Conservation (phyloP, 768 basidiomycete species). For the Phanerochaete sordida region DNA sequence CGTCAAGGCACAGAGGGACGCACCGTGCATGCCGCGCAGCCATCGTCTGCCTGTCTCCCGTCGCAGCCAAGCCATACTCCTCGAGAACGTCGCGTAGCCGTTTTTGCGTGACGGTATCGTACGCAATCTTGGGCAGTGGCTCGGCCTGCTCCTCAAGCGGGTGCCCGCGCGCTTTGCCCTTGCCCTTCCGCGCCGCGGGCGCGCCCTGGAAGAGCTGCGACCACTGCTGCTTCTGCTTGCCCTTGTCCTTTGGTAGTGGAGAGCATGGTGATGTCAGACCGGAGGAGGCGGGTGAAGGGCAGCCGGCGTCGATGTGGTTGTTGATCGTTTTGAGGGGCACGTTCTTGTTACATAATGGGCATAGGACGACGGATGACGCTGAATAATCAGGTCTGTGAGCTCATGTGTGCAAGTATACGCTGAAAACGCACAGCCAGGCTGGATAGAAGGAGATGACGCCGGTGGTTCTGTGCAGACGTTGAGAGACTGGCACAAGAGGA, state of each 20-base stretch:
- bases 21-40: constrained; percentile 61
- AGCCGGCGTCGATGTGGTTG: constrained; percentile 62
- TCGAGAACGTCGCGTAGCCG: constrained; percentile 53
- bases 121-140: constrained; percentile 62
- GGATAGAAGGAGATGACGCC: background rate
- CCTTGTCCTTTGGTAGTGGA: constrained; percentile 27
- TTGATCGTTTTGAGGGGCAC: constrained; percentile 53
- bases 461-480: background rate
- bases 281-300: constrained; percentile 23
- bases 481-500: background rate
- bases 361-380: constrained; percentile 37
- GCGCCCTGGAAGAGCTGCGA: constrained; percentile 16
- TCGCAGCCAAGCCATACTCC: constrained; percentile 45
- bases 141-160: constrained; percentile 27
- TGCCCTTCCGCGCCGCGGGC: constrained; percentile 5
- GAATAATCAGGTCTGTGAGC: no score
- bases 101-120: constrained; percentile 60
- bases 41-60: constrained; percentile 49
- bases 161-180: constrained; percentile 10
- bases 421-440: no score
- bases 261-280: background rate
- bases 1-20: constrained; percentile 6
- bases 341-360: constrained; percentile 56
- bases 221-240: constrained; percentile 31
- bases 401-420: no score